These are phyloP conservation scores for Tremella yokohamensis DNA, from an alignment of 768 basidiomycete genomes.

Conservation along the genomic window DNA sequence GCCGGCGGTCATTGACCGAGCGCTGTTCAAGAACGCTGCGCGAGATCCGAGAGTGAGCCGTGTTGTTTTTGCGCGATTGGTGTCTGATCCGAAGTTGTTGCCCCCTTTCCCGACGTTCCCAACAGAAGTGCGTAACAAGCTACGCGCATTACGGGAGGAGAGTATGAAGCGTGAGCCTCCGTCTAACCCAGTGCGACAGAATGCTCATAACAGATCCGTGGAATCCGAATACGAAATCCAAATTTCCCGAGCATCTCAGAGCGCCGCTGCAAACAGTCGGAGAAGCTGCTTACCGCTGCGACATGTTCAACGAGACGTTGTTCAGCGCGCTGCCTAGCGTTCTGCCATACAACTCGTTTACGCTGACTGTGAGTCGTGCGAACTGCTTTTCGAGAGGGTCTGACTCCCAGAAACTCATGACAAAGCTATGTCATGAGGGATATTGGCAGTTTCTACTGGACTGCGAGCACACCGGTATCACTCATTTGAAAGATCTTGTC, in stretches of 20 bases:
- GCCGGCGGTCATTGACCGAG: conserved; percentile 19
- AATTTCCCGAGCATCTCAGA: conserved; percentile 80
- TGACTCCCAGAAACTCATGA: conserved; percentile 76
- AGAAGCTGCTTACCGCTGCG: conserved; percentile 71
- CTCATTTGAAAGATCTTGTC: conserved; percentile 62
- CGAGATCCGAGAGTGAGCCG: conserved; percentile 23
- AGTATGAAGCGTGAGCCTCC: conserved; percentile 26
- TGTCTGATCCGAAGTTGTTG: conserved; percentile 21
- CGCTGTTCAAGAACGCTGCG: conserved; percentile 23
- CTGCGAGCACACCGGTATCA: conserved; percentile 66
- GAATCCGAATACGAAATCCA: conserved; percentile 65
- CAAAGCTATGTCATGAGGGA: conserved; percentile 75
- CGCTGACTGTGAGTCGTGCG: conserved; percentile 65
- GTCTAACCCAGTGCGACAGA: neutral
- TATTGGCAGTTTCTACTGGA: conserved; percentile 66
- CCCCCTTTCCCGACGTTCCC: conserved; percentile 40
- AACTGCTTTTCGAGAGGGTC: neutral
- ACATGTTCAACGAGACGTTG: conserved; percentile 71
- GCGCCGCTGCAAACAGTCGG: conserved; percentile 69
- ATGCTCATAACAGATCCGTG: conserved; percentile 58
- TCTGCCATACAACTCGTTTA: conserved; percentile 87
- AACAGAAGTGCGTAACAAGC: conserved; percentile 13
- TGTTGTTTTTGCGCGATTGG: neutral
- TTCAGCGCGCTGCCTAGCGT: conserved; percentile 80
- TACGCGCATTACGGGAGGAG: conserved; percentile 18